Percentiles rank a stretch among this genome's conserved stretches.
phyloP scores from a whole-genome alignment of 805 yeast species.

The Wickerhamomyces subpelliculosus region DNA sequence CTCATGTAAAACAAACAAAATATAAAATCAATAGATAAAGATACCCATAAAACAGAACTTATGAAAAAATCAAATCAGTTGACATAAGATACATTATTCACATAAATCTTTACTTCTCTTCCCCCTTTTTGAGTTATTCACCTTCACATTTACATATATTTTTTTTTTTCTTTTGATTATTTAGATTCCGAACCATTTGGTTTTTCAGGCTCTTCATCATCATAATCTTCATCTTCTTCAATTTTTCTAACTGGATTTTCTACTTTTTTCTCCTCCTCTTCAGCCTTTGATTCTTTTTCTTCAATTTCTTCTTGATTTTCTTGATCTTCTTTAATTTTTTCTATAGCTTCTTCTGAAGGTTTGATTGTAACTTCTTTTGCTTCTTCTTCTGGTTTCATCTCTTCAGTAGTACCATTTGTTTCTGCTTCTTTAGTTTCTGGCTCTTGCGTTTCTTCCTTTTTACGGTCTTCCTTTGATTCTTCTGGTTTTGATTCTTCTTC shows the following conservation, averaged over 20 bases:
- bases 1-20: too few species aligned
- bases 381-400: constrained; percentile 1
- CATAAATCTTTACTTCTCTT: too few species aligned
- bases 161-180: too few species aligned
- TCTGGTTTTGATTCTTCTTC: not conserved
- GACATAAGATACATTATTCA: too few species aligned
- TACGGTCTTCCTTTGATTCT: not conserved
- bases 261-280: constrained; percentile 26
- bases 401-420: constrained; percentile 2
- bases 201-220: constrained; percentile 28
- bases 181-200: not conserved
- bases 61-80: too few species aligned
- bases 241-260: constrained; percentile 32
- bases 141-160: too few species aligned
- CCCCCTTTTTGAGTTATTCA: too few species aligned
- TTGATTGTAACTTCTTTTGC: constrained; percentile 16
- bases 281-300: constrained; percentile 11
- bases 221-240: constrained; percentile 32
- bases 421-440: constrained; percentile 5
- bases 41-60: too few species aligned
- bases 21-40: too few species aligned
- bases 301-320: constrained; percentile 30
- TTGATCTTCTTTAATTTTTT: constrained; percentile 27
- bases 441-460: constrained; percentile 4
- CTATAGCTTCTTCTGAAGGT: constrained; percentile 19